Evolutionary conservation across 192 early-diverging fungal species (phyloP).

Genomic region (Chytriomyces sp.): DNA sequence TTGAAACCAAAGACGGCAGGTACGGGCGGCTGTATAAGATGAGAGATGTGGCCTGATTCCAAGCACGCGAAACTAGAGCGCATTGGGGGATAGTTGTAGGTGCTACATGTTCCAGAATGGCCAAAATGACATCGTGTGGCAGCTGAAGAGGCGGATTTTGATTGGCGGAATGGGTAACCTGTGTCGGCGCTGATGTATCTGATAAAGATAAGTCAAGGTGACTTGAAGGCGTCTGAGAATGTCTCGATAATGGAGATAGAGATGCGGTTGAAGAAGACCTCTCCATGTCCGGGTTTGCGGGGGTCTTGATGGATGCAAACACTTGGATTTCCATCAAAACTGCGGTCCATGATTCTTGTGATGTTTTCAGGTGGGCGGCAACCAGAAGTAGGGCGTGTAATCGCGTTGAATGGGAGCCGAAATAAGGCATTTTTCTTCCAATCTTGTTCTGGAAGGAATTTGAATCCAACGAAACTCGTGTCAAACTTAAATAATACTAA

Average conservation of each 20-base stretch:
- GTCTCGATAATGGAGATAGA: not conserved
- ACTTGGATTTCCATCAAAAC: not conserved
- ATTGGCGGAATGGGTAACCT: not conserved
- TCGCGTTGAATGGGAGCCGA: not conserved
- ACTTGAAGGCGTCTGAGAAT: not conserved
- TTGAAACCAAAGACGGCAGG: conserved; percentile 11
- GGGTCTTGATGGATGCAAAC: not conserved
- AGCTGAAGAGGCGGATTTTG: not conserved
- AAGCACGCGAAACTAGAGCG: conserved; percentile 24
- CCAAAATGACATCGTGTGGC: conserved; percentile 22
- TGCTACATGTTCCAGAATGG: conserved; percentile 3
- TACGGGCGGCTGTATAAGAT: conserved; percentile 18
- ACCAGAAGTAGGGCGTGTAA: not conserved
- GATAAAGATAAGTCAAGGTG: not conserved
- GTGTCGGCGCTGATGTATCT: not conserved
- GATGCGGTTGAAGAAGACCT: not conserved
- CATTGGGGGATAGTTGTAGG: conserved; percentile 3
- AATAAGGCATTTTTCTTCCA: not conserved
- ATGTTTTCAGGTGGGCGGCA: not conserved
- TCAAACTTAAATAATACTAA: too few species aligned
- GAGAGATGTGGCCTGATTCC: conserved; percentile 18
- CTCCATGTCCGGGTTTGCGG: not conserved
- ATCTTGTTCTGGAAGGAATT: too few species aligned
- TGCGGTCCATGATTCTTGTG: not conserved
- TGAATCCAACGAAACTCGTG: too few species aligned